Percentiles rank a stretch among this genome's conserved stretches.
Evolutionary conservation across 495 filamentous ascomycete genomes (phyloP).

Genomic region (Trichoderma reesei): DNA sequence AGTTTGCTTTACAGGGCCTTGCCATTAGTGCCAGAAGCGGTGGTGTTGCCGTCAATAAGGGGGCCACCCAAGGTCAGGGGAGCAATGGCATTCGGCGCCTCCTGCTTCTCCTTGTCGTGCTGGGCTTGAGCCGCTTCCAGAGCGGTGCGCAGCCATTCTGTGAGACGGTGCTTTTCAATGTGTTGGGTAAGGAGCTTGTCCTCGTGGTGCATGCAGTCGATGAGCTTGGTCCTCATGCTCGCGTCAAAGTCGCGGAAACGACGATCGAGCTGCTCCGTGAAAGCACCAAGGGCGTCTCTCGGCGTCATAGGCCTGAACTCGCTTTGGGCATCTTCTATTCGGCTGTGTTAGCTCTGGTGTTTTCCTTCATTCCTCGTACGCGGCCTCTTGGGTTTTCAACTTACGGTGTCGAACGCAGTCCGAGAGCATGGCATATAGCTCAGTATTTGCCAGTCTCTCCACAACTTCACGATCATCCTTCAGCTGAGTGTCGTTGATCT

Average conservation of each 20-base stretch:
- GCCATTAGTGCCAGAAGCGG: background rate
- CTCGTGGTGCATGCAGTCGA: constrained; percentile 47
- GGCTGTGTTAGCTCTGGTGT: constrained; percentile 13
- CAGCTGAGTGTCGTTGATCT: constrained; percentile 44
- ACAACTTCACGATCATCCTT: constrained; percentile 41
- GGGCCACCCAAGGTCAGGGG: background rate
- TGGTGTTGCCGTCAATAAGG: background rate
- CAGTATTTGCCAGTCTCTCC: constrained; percentile 35
- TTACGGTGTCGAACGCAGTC: constrained; percentile 34
- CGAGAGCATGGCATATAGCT: constrained; percentile 40
- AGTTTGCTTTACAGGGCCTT: background rate
- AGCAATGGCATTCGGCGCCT: background rate
- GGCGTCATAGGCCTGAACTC: constrained; percentile 37
- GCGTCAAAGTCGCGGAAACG: constrained; percentile 42
- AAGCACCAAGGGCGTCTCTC: constrained; percentile 42
- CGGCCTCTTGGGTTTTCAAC: constrained; percentile 14
- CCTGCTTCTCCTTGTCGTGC: background rate
- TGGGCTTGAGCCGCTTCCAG: constrained; percentile 16
- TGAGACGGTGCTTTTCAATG: constrained; percentile 50
- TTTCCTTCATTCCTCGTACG: too few species aligned
- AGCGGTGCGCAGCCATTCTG: constrained; percentile 40
- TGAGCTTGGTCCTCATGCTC: constrained; percentile 37
- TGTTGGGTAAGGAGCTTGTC: constrained; percentile 39
- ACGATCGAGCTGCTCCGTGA: constrained; percentile 41
- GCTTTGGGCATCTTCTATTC: constrained; percentile 17